phyloP scores from a whole-genome alignment of 352 stramenopile genomes.

The Globisporangium perplexum region DNA sequence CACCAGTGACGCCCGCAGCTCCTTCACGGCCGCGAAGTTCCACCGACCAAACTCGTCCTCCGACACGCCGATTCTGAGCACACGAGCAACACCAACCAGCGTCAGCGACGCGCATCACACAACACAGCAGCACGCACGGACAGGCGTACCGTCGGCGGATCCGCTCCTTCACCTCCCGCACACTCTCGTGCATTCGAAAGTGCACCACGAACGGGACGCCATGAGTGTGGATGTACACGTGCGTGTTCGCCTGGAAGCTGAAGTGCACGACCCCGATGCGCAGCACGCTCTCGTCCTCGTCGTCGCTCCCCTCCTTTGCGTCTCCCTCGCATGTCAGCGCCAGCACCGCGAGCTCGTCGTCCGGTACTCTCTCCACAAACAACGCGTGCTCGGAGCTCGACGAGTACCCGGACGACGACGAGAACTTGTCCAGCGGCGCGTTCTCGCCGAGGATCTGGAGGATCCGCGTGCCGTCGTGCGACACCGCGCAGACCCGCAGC shows the following conservation, averaged over 20 bases:
- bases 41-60: constrained; percentile 62
- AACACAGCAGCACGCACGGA: constrained; percentile 3
- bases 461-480: constrained; percentile 47
- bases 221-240: constrained; percentile 71
- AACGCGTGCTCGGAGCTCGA: constrained; percentile 32
- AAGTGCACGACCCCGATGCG: constrained; percentile 71
- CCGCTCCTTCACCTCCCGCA: constrained; percentile 60
- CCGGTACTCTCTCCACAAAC: constrained; percentile 51
- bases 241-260: constrained; percentile 45
- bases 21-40: constrained; percentile 71
- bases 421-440: constrained; percentile 35
- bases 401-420: constrained; percentile 16
- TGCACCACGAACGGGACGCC: constrained; percentile 62
- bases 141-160: constrained; percentile 61
- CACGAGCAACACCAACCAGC: too few relatives aligned
- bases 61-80: constrained; percentile 57
- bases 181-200: constrained; percentile 59
- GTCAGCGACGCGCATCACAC: constrained; percentile 4
- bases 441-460: constrained; percentile 40
- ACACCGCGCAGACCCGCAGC: constrained; percentile 59
- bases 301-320: neutral
- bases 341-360: constrained; percentile 16
- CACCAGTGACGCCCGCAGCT: constrained; percentile 62
- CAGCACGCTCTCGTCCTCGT: constrained; percentile 20
- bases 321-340: neutral